Evolutionary conservation across 139 green algal species (phyloP).

Genomic region (Pseudopediastrum boryanum): DNA sequence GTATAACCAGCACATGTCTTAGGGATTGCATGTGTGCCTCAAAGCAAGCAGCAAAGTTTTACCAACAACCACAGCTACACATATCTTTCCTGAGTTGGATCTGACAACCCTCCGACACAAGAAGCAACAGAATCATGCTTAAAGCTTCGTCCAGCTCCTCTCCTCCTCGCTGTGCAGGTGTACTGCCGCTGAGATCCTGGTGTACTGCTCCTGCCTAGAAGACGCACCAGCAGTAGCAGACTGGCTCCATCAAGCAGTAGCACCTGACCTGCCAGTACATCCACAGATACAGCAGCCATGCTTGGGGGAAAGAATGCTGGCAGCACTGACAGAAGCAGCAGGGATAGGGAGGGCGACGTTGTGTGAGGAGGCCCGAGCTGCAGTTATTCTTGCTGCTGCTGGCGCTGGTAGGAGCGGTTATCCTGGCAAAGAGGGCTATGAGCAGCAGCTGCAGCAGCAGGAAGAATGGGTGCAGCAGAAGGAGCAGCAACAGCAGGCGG

Average conservation of each 20-base stretch:
- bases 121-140: background rate
- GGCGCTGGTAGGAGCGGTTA: background rate
- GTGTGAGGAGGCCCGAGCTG: background rate
- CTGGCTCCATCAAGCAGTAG: slow-evolving; percentile 38
- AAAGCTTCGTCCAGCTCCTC: background rate
- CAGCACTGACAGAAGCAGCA: slow-evolving; percentile 45
- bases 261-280: slow-evolving; percentile 14
- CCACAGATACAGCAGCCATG: slow-evolving; percentile 54
- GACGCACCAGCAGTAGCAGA: slow-evolving; percentile 40
- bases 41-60: no score
- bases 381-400: background rate
- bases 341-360: background rate
- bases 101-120: background rate
- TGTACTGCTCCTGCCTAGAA: slow-evolving; percentile 53
- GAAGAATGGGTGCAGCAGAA: background rate
- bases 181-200: background rate
- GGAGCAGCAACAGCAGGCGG: slow-evolving; percentile 8
- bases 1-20: no score
- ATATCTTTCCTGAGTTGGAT: background rate
- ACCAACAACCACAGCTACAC: background rate
- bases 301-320: slow-evolving; percentile 59
- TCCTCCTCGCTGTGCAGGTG: slow-evolving; percentile 3
- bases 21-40: no score
- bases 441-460: no score
- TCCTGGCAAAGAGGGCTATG: no score